Percentiles rank a stretch among this genome's conserved stretches.
Conservation (phyloP, 495 filamentous ascomycete species). For the Penicillium pancosmium region DNA sequence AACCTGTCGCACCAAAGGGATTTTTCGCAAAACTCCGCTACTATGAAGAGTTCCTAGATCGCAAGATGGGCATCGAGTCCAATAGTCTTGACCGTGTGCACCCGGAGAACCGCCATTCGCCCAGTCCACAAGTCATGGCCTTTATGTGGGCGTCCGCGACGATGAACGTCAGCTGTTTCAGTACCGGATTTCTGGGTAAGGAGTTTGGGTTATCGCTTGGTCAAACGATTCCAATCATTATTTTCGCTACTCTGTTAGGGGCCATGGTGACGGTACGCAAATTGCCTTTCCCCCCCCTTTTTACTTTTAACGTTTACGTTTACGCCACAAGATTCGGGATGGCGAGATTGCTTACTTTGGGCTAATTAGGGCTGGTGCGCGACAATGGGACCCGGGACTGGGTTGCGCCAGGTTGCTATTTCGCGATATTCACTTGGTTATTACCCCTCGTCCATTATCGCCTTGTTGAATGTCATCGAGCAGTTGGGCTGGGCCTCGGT, state of each 20-base stretch:
- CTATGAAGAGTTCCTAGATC: constrained; percentile 52
- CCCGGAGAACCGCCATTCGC: constrained; percentile 44
- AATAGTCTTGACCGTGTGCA: constrained; percentile 53
- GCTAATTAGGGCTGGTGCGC: constrained; percentile 37
- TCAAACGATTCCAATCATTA: constrained; percentile 38
- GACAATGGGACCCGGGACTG: constrained; percentile 72
- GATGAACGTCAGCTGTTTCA: constrained; percentile 58
- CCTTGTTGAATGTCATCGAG: constrained; percentile 35
- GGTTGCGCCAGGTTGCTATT: constrained; percentile 84
- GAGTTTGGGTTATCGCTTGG: constrained; percentile 40
- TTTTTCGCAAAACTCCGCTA: constrained; percentile 41
- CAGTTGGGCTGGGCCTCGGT: constrained; percentile 42
- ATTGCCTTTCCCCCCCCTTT: neutral
- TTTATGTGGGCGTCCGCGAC: constrained; percentile 56
- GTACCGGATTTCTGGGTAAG: constrained; percentile 39
- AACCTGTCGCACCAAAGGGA: constrained; percentile 20
- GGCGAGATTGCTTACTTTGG: neutral
- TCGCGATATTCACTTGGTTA: constrained; percentile 38
- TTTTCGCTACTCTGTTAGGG: constrained; percentile 41
- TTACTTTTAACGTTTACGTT: neutral
- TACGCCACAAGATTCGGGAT: neutral
- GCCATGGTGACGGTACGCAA: constrained; percentile 48
- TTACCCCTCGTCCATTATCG: constrained; percentile 35
- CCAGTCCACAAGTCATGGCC: constrained; percentile 46
- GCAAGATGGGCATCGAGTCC: constrained; percentile 56